A percentile compares a stretch with the other conserved stretches of the same genome.
Evolutionary conservation across 805 yeast species (phyloP).

Genomic region (Maudiozyma serrabonitensis): DNA sequence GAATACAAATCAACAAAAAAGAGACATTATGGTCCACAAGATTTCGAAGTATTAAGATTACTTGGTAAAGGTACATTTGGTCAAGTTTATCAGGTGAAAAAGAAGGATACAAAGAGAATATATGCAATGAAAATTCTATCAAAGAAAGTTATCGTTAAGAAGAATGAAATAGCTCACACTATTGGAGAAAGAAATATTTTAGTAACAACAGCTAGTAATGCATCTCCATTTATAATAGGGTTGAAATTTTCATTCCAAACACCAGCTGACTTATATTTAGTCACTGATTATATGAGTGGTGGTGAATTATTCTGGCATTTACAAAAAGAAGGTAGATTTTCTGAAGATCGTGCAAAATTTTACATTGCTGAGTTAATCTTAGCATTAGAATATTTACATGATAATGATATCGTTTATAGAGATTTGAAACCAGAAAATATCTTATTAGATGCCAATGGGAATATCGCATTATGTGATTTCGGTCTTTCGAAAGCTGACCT

Average conservation of each 20-base stretch:
- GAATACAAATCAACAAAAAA: conserved; percentile 60
- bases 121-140: conserved; percentile 97
- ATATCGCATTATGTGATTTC: conserved; percentile 93
- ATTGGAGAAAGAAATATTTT: conserved; percentile 93
- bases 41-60: conserved; percentile 82
- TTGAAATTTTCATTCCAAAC: conserved; percentile 95
- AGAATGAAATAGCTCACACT: conserved; percentile 96
- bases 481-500: conserved; percentile 92
- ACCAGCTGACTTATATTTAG: conserved; percentile 81
- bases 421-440: conserved; percentile 97
- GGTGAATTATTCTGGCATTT: conserved; percentile 96
- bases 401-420: conserved; percentile 90
- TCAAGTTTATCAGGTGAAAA: conserved; percentile 91
- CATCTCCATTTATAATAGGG: conserved; percentile 90
- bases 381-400: conserved; percentile 90
- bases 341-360: conserved; percentile 90
- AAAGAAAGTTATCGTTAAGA: conserved; percentile 89
- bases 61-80: conserved; percentile 97
- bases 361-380: conserved; percentile 92
- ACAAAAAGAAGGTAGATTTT: conserved; percentile 90
- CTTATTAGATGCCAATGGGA: conserved; percentile 90
- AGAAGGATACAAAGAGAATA: conserved; percentile 78
- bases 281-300: conserved; percentile 96
- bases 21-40: conserved; percentile 83
- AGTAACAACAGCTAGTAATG: conserved; percentile 83